Percentiles rank a stretch among this genome's conserved stretches.
Conservation (phyloP, 2,329 filamentous ascomycete genomes). For the Calonectria multiphialidica region DNA sequence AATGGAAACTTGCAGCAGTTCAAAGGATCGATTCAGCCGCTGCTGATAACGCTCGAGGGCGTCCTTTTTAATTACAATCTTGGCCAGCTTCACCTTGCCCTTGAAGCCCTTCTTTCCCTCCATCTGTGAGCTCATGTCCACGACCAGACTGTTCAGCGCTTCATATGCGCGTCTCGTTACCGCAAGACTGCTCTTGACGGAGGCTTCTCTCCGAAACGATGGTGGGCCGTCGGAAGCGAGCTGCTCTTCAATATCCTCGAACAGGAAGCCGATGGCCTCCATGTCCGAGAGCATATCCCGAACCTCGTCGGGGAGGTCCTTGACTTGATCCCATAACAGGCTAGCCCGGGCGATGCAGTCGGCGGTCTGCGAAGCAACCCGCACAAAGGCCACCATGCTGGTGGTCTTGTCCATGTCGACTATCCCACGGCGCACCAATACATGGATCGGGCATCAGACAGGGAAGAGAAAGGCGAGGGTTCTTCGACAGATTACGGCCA, state of each 20-base stretch:
- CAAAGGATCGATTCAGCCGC: conserved; percentile 29
- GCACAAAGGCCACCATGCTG: conserved; percentile 40
- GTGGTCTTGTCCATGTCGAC: conserved; percentile 36
- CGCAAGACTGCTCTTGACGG: conserved; percentile 12
- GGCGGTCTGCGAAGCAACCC: conserved; percentile 35
- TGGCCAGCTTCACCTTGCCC: conserved; percentile 34
- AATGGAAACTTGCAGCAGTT: conserved; percentile 30
- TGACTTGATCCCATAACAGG: conserved; percentile 40
- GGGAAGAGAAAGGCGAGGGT: background rate
- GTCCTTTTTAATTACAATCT: conserved; percentile 34
- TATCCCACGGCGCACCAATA: background rate
- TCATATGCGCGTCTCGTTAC: conserved; percentile 26
- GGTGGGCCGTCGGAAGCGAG: conserved; percentile 19
- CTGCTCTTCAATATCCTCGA: conserved; percentile 30
- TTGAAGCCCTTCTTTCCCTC: conserved; percentile 24
- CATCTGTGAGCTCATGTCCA: conserved; percentile 28
- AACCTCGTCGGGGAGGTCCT: conserved; percentile 38
- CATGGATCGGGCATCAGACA: background rate
- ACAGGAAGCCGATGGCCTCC: conserved; percentile 27
- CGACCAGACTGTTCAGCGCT: conserved; percentile 29
- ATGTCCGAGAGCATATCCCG: conserved; percentile 34
- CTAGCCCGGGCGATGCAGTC: conserved; percentile 36
- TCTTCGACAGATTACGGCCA: background rate
- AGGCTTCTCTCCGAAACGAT: conserved; percentile 11
- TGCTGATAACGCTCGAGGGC: conserved; percentile 29